Percentiles rank a stretch among this genome's conserved stretches.
phyloP scores from a whole-genome alignment of 2,329 filamentous ascomycete species.

The Aureobasidium vineae region DNA sequence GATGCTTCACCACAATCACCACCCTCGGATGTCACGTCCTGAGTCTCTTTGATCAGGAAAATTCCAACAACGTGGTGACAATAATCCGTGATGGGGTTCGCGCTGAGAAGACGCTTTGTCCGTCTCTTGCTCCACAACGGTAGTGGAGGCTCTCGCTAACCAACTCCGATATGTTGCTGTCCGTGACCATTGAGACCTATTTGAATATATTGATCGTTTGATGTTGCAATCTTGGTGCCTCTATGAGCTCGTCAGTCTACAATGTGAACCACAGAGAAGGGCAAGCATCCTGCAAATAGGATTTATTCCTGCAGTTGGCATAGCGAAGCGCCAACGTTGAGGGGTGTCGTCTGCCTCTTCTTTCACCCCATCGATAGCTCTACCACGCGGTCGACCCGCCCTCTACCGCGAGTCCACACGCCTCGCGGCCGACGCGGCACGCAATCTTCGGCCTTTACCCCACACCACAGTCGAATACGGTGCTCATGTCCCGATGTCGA shows the following conservation, averaged over 20 bases:
- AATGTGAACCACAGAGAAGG: not conserved
- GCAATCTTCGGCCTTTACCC: slow-evolving; percentile 8
- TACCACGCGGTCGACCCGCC: slow-evolving; percentile 12
- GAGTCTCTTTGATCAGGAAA: not conserved
- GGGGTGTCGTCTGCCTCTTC: not conserved
- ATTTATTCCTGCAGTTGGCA: not conserved
- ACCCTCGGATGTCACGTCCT: not conserved
- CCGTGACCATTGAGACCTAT: slow-evolving; percentile 1
- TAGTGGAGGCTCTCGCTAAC: slow-evolving; percentile 22
- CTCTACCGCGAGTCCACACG: slow-evolving; percentile 1
- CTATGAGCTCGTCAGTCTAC: not conserved
- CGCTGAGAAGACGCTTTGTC: not conserved
- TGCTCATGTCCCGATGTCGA: not conserved
- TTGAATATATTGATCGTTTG: slow-evolving; percentile 11
- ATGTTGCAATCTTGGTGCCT: not conserved
- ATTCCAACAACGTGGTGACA: not conserved
- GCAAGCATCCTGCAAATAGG: not conserved
- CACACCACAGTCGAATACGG: not conserved
- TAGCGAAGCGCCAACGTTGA: not conserved
- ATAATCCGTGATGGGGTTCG: not conserved
- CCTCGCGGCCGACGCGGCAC: slow-evolving; percentile 4
- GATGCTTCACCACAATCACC: slow-evolving; percentile 10
- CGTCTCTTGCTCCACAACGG: slow-evolving; percentile 17
- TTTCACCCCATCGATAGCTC: not conserved
- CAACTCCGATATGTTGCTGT: slow-evolving; percentile 6